Percentiles rank a stretch among this genome's conserved stretches.
Conservation (phyloP, 345 rosid genomes). For the Microthlaspi erraticum region DNA sequence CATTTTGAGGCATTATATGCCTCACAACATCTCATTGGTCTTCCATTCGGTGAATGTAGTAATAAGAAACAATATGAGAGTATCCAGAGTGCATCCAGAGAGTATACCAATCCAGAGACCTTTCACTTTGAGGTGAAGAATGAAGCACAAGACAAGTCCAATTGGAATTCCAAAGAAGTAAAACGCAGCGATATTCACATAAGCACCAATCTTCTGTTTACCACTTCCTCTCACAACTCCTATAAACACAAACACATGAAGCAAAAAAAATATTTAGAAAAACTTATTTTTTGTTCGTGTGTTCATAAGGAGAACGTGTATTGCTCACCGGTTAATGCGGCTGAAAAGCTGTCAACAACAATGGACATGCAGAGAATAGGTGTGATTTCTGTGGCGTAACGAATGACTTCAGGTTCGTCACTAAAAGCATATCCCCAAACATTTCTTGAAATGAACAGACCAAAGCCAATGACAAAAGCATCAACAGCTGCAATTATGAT, state of each 20-base stretch:
- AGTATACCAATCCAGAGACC: slow-evolving; percentile 24
- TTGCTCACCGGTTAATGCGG: slow-evolving; percentile 8
- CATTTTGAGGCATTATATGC: no score
- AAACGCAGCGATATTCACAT: slow-evolving; percentile 11
- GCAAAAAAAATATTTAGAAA: no score
- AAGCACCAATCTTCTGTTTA: slow-evolving; percentile 28
- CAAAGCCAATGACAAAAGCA: not conserved
- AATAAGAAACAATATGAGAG: not conserved
- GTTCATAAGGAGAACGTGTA: slow-evolving; percentile 1
- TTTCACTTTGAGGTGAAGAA: not conserved
- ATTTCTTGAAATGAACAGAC: slow-evolving; percentile 11
- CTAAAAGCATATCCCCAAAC: slow-evolving; percentile 21
- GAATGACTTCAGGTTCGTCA: slow-evolving; percentile 20
- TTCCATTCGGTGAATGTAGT: slow-evolving; percentile 12
- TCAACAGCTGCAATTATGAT: slow-evolving; percentile 19
- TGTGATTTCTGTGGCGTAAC: slow-evolving; percentile 20
- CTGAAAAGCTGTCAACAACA: slow-evolving; percentile 31
- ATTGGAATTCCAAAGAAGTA: slow-evolving; percentile 19
- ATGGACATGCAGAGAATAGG: slow-evolving; percentile 33
- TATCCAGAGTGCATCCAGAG: slow-evolving; percentile 19
- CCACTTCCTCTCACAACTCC: slow-evolving; percentile 35
- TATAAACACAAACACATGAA: not conserved
- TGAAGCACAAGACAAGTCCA: slow-evolving; percentile 16
- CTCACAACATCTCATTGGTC: not conserved
- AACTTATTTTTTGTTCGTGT: not conserved